These are phyloP conservation scores for Phytophthora vignae DNA, from an alignment of 352 stramenopile species.

Conservation along the genomic window DNA sequence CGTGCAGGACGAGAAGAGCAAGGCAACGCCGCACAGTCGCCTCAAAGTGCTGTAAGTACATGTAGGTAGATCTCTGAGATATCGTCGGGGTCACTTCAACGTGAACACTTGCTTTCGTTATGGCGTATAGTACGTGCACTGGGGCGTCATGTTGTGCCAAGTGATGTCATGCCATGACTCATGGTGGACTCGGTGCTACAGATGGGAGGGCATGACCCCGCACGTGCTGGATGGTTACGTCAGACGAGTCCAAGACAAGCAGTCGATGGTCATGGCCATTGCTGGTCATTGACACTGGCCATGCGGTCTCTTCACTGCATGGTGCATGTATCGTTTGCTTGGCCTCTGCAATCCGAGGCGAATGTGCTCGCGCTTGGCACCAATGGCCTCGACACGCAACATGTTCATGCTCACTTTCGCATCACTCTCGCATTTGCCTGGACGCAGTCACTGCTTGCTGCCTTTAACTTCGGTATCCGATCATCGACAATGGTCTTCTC, in stretches of 20 bases:
- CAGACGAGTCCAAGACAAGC: conserved; percentile 33
- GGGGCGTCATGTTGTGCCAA: conserved; percentile 9
- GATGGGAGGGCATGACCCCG: conserved; percentile 28
- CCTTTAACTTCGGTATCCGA: neutral
- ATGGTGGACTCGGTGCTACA: conserved; percentile 9
- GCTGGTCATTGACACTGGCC: conserved; percentile 15
- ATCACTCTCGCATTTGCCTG: conserved; percentile 30
- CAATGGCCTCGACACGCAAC: conserved; percentile 11
- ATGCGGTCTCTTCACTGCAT: conserved; percentile 21
- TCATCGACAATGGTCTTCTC: conserved; percentile 46
- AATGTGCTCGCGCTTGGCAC: conserved; percentile 2
- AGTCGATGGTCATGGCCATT: conserved; percentile 21
- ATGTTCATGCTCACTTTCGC: neutral
- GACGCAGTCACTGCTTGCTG: neutral
- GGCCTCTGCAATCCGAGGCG: neutral
- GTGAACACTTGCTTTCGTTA: conserved; percentile 1
- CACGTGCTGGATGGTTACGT: conserved; percentile 27
- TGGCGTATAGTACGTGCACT: neutral
- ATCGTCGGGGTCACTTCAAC: conserved; percentile 10
- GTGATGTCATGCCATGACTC: no score
- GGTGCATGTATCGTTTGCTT: conserved; percentile 1
- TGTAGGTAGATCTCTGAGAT: no score
- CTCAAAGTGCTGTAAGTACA: conserved; percentile 3
- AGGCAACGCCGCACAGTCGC: conserved; percentile 12
- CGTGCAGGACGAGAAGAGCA: conserved; percentile 32